Base-by-base conservation (phyloP, 345 rosid species). In the Populus davidiana region DNA sequence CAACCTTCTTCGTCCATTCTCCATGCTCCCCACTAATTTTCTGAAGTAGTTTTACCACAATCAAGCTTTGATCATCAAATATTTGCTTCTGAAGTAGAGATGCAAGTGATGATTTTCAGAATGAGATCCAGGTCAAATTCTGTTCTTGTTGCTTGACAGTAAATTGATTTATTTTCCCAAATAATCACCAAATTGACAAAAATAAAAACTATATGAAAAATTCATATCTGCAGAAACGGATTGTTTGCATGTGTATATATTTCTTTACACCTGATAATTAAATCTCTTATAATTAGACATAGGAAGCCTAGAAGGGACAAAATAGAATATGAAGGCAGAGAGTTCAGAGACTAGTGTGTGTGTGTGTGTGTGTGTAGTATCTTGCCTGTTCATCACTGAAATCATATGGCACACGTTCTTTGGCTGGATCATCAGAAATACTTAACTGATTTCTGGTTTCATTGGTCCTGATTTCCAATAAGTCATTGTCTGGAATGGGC, bases 351-450 rank as follows among this genome's bases (percentile, higher is more conserved):
- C 21, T 49, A 8, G 41, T 52, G 33, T 47, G 16, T 31, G 56
- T 21, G n/a, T 36, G 25, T 29, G 27, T 52, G 33, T 47, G 16
- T 31, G 56, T 31, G 16, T 38, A 20, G 21, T 31, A 67, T 25
- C 47, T 76, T 79, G 90, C 99, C 93, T 86, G 91, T 72, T 94
- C 97, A 49, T 93, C 97, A 63, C 79, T 85, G 78, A 92, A 94
- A 86, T 91, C 94, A 78, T 86, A 91, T 39, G 77, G 76, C 72
- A 49, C 67, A 61, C 72, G 85, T 71, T 85, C 90, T 82, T 83
- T 80, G 72, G 80, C 81, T 12, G 81, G 78, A 33, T 85, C 85
- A 66, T 63, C 82, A 82, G 76, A 76, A 66, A 66, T 73, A 76
- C 78, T 76, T 5, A 81, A 80, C 39, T 35, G 59, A 79, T 79